Conservation (phyloP, 805 yeast species). For the Barnettozyma vustinii region DNA sequence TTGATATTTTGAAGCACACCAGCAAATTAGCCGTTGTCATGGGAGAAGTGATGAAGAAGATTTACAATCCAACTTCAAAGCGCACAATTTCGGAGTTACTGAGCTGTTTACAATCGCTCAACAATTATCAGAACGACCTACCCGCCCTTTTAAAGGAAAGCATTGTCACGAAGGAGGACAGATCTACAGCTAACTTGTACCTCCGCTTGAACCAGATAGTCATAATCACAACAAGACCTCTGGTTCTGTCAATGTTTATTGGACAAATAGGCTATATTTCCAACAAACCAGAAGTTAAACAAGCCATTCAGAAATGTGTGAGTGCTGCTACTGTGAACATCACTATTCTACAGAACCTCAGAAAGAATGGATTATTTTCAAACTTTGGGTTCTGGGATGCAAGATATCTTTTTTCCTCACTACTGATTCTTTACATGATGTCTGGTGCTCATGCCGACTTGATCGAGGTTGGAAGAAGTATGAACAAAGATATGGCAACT, state of each 20-base stretch:
- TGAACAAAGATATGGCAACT: conserved; percentile 25
- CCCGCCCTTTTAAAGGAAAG: conserved; percentile 17
- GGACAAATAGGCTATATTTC: conserved; percentile 18
- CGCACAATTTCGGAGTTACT: conserved; percentile 21
- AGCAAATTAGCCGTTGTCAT: conserved; percentile 21
- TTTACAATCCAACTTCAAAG: conserved; percentile 28
- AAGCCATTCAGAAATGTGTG: conserved; percentile 27
- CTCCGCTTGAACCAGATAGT: conserved; percentile 32
- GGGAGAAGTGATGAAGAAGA: conserved; percentile 28
- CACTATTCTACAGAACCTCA: conserved; percentile 25
- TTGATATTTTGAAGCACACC: conserved; percentile 25
- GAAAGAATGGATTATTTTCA: conserved; percentile 26
- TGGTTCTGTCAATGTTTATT: conserved; percentile 30
- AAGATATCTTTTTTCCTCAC: conserved; percentile 32
- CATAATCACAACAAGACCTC: conserved; percentile 32
- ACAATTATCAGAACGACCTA: conserved; percentile 21
- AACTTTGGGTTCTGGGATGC: conserved; percentile 38
- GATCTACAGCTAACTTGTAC: conserved; percentile 30
- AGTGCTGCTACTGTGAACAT: conserved; percentile 30
- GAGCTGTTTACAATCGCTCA: conserved; percentile 21
- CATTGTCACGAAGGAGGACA: conserved; percentile 16
- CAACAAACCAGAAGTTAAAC: conserved; percentile 21
- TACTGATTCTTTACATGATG: conserved; percentile 28
- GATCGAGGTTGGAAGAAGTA: conserved; percentile 18
- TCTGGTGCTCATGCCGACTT: conserved; percentile 20